Evolutionary conservation across 768 basidiomycete genomes (phyloP), one percentile per base, ranked within the genome.

Genomic region (Mycena venus): DNA sequence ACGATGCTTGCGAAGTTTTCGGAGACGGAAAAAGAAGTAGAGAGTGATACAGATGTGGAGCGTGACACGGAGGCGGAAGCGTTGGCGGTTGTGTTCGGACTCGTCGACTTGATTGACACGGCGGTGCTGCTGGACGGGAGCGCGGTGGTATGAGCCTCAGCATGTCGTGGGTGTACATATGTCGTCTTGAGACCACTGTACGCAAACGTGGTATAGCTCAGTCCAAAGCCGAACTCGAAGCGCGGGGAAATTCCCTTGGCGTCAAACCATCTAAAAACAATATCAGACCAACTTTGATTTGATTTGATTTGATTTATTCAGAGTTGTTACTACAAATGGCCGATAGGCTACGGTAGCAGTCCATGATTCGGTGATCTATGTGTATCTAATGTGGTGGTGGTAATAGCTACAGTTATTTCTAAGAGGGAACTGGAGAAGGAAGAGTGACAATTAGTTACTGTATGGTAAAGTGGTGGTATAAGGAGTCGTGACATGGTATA

Each of bases 151-250:
- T 31, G 34, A 62, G 42, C 40, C 40, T 19, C 23, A 12, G 51
- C 19, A n/a, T n/a, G n/a, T n/a, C n/a, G n/a, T n/a, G n/a, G n/a
- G 31, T 29, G 58, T 8, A 12, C 19, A 4, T 42, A 29, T 40
- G 49, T 32, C 23, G 84, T 75, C 17, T 65, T 44, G 15, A 86
- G 67, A 27, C 81, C 78, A 23, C 82, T 80, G 76, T 85, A 87
- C 17, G 79, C 72, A 78, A 89, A 90, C 1, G 77, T 80, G 21
- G 89, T 87, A 77, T 90, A 90, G 44, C 82, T 83, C 73, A 89
- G 74, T 5, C 69, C 84, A 79, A 79, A 89, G 56, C 80, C 83
- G 40, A 84, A 84, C 73, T 83, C 83, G 53, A 63, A 82, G 2
- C 72, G 79, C n/a, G 79, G 78, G 14, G 59, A 55, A 49, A 79